Conservation (phyloP, 495 filamentous ascomycete genomes). For the Entonaema liquescens region DNA sequence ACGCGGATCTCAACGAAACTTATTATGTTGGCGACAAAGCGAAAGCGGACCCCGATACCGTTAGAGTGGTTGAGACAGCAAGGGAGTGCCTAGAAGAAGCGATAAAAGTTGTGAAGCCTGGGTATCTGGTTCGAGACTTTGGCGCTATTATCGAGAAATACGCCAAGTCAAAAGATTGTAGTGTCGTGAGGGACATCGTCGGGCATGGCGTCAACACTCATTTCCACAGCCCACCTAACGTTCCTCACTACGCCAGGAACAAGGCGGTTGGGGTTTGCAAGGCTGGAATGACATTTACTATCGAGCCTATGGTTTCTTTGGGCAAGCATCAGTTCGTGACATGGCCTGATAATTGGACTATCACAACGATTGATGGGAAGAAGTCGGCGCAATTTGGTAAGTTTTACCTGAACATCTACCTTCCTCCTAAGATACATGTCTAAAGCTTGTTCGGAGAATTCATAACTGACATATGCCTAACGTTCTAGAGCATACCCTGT, state of each 20-base stretch:
- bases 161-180: not conserved
- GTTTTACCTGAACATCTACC: not conserved
- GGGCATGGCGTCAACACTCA: not conserved
- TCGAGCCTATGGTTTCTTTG: constrained; percentile 1
- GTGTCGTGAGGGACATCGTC: not conserved
- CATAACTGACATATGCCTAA: not conserved
- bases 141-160: not conserved
- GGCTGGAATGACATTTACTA: not conserved
- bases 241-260: not conserved
- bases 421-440: not conserved
- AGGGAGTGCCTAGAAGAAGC: not conserved
- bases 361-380: not conserved
- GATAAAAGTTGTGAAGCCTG: not conserved
- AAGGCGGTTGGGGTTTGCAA: not conserved
- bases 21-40: not conserved
- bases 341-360: not conserved
- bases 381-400: not conserved
- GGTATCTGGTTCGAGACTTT: not conserved
- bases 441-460: not conserved
- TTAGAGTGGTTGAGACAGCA: not conserved
- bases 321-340: not conserved
- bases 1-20: not conserved
- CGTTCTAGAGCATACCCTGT: not conserved
- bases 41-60: not conserved
- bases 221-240: not conserved